Conservation (phyloP, 202 grass and related monocot species). For the Miscanthus sacchariflorus region DNA sequence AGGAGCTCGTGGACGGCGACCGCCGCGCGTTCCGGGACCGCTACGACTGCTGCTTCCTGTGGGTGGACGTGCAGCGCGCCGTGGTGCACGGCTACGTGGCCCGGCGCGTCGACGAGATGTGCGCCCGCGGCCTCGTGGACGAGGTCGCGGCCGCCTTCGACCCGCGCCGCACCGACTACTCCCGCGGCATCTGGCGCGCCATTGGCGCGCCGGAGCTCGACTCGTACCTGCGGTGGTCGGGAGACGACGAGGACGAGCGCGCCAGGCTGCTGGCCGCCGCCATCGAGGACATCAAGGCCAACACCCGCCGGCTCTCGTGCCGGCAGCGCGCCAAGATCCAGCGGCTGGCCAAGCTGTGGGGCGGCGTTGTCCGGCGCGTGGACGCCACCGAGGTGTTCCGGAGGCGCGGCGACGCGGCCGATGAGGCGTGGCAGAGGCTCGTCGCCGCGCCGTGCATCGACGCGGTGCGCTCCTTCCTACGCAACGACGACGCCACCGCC, state of each 20-base stretch:
- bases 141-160: conserved; percentile 59
- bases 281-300: conserved; percentile 73
- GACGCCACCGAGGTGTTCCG: conserved; percentile 70
- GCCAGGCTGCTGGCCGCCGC: conserved; percentile 45
- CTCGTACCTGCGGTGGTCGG: conserved; percentile 52
- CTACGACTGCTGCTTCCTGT: conserved; percentile 64
- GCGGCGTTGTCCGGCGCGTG: conserved; percentile 37
- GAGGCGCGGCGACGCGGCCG: conserved; percentile 20
- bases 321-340: conserved; percentile 70
- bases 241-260: background rate
- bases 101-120: conserved; percentile 70
- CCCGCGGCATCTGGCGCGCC: conserved; percentile 65
- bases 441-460: conserved; percentile 55
- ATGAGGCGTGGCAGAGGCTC: conserved; percentile 53
- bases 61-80: conserved; percentile 67
- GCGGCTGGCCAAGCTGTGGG: conserved; percentile 57
- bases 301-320: conserved; percentile 70
- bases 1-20: conserved; percentile 66
- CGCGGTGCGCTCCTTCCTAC: conserved; percentile 56
- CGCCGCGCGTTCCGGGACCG: conserved; percentile 31
- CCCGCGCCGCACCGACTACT: conserved; percentile 47
- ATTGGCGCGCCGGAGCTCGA: conserved; percentile 87
- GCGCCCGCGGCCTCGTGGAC: conserved; percentile 47
- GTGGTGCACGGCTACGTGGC: conserved; percentile 59
- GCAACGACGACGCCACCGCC: background rate